Conservation (phyloP, 1,139 yeast genomes). For the Geotrichum aggregatum region DNA sequence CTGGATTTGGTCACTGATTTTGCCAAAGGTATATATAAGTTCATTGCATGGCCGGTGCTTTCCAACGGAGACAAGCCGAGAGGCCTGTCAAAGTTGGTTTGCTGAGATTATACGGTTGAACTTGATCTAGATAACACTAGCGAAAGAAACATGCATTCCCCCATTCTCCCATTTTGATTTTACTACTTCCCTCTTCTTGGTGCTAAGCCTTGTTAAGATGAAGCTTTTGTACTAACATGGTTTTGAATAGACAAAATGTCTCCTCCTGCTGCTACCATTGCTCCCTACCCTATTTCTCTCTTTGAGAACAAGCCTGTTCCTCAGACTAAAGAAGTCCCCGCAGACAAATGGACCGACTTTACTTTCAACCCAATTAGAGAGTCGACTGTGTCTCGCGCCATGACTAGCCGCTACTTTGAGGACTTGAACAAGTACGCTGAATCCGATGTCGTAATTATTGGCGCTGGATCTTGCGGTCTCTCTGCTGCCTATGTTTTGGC, state of each 20-base stretch:
- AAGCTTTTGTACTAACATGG: neutral
- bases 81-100: too few relatives aligned
- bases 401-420: conserved; percentile 71
- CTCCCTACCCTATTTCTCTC: conserved; percentile 21
- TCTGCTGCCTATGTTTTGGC: conserved; percentile 72
- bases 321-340: conserved; percentile 18
- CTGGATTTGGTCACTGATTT: too few relatives aligned
- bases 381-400: conserved; percentile 77
- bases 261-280: conserved; percentile 21
- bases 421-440: conserved; percentile 74
- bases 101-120: conserved; percentile 40
- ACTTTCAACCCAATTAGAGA: conserved; percentile 70
- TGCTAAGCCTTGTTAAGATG: neutral
- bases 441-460: conserved; percentile 68
- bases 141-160: conserved; percentile 35
- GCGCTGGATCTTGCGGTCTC: conserved; percentile 77
- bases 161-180: conserved; percentile 11
- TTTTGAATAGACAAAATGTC: conserved; percentile 9
- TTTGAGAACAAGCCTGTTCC: conserved; percentile 15
- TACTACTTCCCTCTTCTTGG: neutral
- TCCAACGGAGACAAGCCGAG: too few relatives aligned
- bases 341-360: conserved; percentile 60
- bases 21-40: conserved; percentile 14
- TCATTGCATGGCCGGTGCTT: conserved; percentile 33
- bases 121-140: conserved; percentile 38